Evolutionary conservation across 805 yeast species (phyloP), one percentile per base, ranked within the genome.

Genomic region (Lipomyces yamadae): DNA sequence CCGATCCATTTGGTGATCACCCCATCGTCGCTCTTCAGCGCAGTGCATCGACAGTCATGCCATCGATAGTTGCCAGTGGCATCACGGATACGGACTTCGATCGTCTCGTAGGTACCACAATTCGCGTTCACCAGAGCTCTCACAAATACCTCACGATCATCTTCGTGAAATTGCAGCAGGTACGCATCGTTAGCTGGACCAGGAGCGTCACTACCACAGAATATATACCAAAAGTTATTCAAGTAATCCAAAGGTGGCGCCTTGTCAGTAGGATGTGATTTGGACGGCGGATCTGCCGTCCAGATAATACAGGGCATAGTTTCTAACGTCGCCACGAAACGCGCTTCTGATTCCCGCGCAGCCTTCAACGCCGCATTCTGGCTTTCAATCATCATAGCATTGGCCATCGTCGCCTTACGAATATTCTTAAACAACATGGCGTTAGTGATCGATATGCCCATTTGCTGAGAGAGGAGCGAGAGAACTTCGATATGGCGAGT

Each of bases 221-320:
- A 61, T 24, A 53, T 60, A 42, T 66, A 71, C 71, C 72, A 68
- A 48, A 57, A 71, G 6, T 70, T 50, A 52, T 70, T 71, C 24
- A 68, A 53, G 56, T 68, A 71, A 18, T 71, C 73, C 30, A 68
- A 32, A 2, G 52, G 37, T 8, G 56, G 42, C 35, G 55, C n/a
- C 52, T 58, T 34, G 50, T 56, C 65, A 2, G 35, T 55, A 11
- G 39, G 32, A 10, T 29, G 52, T 1, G 24, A 15, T 7, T 45
- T 58, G 34, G 18, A n/a, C 4, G 63, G 63, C 11, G 67, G 64
- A 60, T 70, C 68, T 8, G 72, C 61, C 15, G 65, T 69, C 70
- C 70, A 70, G 48, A 70, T 69, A 33, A 71, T 71, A 57, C 73
- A 71, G 5, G 73, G 73, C 61, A 71, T 60, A 13, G 73, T 64